These are phyloP conservation scores for Brassica cretica DNA, from an alignment of 345 rosid genomes.

Conservation along the genomic window DNA sequence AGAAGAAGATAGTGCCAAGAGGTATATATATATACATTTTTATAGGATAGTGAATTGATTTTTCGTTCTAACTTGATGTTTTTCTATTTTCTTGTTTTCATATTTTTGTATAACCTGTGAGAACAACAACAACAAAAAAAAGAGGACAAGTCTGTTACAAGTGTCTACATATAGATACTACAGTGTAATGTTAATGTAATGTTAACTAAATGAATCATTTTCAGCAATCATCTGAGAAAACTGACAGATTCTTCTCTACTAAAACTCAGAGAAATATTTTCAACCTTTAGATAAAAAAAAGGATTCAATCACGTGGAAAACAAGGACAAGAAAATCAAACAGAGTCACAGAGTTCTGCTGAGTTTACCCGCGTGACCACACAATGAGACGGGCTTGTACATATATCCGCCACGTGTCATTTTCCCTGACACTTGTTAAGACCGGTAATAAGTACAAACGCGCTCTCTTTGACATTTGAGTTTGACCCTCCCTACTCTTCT, in stretches of 20 bases:
- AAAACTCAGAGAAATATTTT: neutral
- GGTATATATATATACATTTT: no score
- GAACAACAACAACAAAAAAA: no score
- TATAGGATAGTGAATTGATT: no score
- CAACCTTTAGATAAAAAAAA: neutral
- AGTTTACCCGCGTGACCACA: constrained; percentile 27
- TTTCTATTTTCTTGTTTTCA: no score
- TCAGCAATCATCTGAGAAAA: neutral
- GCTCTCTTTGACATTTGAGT: constrained; percentile 6
- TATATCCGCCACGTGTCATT: constrained; percentile 17
- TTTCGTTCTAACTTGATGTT: no score
- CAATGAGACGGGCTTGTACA: neutral
- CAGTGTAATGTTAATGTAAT: constrained; percentile 15
- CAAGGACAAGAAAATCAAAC: neutral
- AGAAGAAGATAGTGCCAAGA: no score
- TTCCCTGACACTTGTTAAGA: neutral
- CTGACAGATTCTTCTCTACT: neutral
- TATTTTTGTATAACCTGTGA: no score
- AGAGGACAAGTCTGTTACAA: neutral
- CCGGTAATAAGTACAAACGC: neutral
- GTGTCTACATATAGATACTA: constrained; percentile 18
- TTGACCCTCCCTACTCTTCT: neutral
- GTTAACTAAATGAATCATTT: constrained; percentile 6
- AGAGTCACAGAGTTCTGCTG: neutral
- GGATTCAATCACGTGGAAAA: constrained; percentile 26